phyloP scores from a whole-genome alignment of 1,139 yeast genomes.

The Yamadazyma trypodendri region DNA sequence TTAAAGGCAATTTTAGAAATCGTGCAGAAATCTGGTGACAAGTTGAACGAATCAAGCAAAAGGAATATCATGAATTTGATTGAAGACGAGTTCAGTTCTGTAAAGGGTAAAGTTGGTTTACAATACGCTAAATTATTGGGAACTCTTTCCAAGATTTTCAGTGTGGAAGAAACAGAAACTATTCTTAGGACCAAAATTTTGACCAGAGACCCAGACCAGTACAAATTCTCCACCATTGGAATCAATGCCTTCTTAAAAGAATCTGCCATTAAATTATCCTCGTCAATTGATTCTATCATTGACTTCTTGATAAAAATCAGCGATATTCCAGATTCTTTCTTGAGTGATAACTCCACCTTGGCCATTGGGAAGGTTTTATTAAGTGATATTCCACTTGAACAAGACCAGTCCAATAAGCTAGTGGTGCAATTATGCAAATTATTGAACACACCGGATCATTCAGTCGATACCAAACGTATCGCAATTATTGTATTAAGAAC shows the following conservation, averaged over 20 bases:
- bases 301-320: slow-evolving; percentile 49
- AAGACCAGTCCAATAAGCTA: slow-evolving; percentile 31
- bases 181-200: slow-evolving; percentile 65
- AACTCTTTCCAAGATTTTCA: slow-evolving; percentile 66
- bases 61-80: slow-evolving; percentile 68
- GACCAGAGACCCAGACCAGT: slow-evolving; percentile 39
- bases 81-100: slow-evolving; percentile 61
- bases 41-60: slow-evolving; percentile 74
- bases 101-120: slow-evolving; percentile 58
- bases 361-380: slow-evolving; percentile 84
- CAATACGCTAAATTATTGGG: slow-evolving; percentile 81
- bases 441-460: slow-evolving; percentile 53
- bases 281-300: slow-evolving; percentile 46
- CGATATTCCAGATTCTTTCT: slow-evolving; percentile 47
- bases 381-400: slow-evolving; percentile 19
- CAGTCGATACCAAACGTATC: slow-evolving; percentile 79
- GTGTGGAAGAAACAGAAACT: slow-evolving; percentile 60
- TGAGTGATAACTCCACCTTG: slow-evolving; percentile 75
- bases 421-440: slow-evolving; percentile 50
- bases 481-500: slow-evolving; percentile 77
- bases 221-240: slow-evolving; percentile 65
- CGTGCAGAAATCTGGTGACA: slow-evolving; percentile 73
- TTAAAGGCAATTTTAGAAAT: slow-evolving; percentile 83
- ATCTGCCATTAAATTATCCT: slow-evolving; percentile 62
- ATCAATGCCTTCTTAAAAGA: slow-evolving; percentile 79